Percentiles rank a stretch among this genome's conserved stretches.
phyloP scores from a whole-genome alignment of 2,329 filamentous ascomycete species.

The Penicillium vulpinum region DNA sequence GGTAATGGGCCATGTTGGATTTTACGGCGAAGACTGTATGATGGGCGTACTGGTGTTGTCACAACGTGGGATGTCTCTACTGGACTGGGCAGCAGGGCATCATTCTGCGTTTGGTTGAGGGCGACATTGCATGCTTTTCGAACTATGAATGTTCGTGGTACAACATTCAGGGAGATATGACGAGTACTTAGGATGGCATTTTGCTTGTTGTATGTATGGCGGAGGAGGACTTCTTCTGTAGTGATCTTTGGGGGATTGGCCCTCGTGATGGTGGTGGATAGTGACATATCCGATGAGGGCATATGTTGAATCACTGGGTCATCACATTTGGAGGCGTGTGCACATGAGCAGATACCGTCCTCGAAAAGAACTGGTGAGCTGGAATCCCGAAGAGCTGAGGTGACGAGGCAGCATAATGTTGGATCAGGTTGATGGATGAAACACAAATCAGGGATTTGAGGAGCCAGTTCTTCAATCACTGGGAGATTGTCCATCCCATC shows the following conservation, averaged over 20 bases:
- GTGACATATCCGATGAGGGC: background rate
- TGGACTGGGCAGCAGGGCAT: background rate
- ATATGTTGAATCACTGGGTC: background rate
- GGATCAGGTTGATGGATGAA: background rate
- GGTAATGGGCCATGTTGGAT: background rate
- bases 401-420: constrained; percentile 1
- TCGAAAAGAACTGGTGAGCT: background rate
- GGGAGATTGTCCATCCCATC: background rate
- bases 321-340: rapidly evolving
- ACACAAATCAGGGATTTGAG: background rate
- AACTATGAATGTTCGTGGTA: background rate
- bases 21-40: background rate
- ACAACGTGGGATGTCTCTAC: background rate
- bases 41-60: background rate
- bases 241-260: background rate
- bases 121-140: background rate
- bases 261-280: background rate
- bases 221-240: background rate
- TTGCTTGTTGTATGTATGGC: background rate
- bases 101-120: background rate
- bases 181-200: background rate
- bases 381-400: background rate
- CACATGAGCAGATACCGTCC: background rate
- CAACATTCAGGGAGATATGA: background rate
- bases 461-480: background rate